Conservation (phyloP, 352 stramenopile species). For the Phytophthora syringae region DNA sequence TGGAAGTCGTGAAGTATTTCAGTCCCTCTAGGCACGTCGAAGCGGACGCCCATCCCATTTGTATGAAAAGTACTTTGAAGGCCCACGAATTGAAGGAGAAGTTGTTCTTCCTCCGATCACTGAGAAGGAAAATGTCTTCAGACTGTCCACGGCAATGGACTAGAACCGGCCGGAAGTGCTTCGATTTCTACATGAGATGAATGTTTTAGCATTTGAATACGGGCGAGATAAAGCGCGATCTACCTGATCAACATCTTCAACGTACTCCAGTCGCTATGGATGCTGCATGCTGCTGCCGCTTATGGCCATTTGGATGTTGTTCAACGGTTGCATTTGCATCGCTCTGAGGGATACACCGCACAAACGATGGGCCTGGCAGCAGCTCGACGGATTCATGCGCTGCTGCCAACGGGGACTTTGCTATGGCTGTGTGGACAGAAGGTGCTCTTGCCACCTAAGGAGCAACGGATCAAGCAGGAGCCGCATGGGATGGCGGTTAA, state of each 20-base stretch:
- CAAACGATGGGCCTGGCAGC: slow-evolving; percentile 5
- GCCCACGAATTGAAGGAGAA: not conserved
- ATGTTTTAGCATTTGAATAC: not conserved
- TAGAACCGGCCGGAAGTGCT: slow-evolving; percentile 10
- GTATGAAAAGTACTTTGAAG: slow-evolving; percentile 11
- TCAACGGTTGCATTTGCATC: slow-evolving; percentile 11
- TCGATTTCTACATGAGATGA: slow-evolving; percentile 2
- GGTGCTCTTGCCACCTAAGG: too few relatives aligned
- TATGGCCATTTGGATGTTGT: slow-evolving; percentile 9
- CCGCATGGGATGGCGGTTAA: too few relatives aligned
- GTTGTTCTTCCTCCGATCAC: not conserved
- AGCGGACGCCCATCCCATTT: too few relatives aligned
- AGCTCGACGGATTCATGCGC: not conserved
- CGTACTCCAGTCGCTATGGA: slow-evolving; percentile 10
- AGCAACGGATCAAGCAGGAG: too few relatives aligned
- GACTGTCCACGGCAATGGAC: slow-evolving; percentile 1
- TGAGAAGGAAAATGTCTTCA: not conserved
- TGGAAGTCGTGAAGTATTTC: slow-evolving; percentile 13
- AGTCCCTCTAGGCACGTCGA: too few relatives aligned
- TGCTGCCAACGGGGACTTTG: not conserved
- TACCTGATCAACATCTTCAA: not conserved
- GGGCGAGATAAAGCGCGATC: not conserved
- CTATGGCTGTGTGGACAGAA: too few relatives aligned
- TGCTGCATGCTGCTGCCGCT: not conserved
- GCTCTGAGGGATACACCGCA: not conserved